Percentiles rank a stretch among this genome's conserved stretches.
These are phyloP conservation scores for Aureobasidium pullulans DNA, from an alignment of 2,329 filamentous ascomycete species.

Conservation along the genomic window DNA sequence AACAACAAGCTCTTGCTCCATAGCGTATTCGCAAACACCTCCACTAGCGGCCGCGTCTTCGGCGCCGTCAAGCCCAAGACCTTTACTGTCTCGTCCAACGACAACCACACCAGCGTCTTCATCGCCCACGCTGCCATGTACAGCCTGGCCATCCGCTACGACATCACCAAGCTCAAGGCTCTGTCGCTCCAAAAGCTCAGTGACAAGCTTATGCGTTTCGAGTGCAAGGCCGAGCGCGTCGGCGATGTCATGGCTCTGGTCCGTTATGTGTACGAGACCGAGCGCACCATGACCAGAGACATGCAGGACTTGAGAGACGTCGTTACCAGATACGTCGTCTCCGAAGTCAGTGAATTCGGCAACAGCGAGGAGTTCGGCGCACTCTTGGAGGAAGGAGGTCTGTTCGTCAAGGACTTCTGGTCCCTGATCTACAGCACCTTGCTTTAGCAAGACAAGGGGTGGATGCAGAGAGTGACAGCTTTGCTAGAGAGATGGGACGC, in stretches of 20 bases:
- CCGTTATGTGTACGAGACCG: not conserved
- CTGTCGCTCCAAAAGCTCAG: not conserved
- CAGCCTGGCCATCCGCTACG: not conserved
- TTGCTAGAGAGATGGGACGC: not conserved
- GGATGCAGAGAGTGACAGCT: no score
- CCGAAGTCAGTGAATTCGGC: not conserved
- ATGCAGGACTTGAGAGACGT: not conserved
- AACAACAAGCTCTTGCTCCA: not conserved
- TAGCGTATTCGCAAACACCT: not conserved
- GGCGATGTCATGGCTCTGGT: not conserved
- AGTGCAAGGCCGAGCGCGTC: not conserved
- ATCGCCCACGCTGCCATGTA: constrained; percentile 10
- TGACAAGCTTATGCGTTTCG: not conserved
- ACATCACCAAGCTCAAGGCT: not conserved
- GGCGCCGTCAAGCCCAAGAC: not conserved
- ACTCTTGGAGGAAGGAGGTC: not conserved
- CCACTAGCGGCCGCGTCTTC: not conserved
- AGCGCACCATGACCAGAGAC: not conserved
- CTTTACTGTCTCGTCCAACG: not conserved
- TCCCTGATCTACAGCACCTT: not conserved
- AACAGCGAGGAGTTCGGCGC: not conserved
- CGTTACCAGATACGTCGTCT: not conserved
- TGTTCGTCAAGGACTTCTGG: constrained; percentile 6
- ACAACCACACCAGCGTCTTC: constrained; percentile 7
- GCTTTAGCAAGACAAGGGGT: not conserved